phyloP scores from a whole-genome alignment of 768 basidiomycete genomes.

The Lactarius vividus region DNA sequence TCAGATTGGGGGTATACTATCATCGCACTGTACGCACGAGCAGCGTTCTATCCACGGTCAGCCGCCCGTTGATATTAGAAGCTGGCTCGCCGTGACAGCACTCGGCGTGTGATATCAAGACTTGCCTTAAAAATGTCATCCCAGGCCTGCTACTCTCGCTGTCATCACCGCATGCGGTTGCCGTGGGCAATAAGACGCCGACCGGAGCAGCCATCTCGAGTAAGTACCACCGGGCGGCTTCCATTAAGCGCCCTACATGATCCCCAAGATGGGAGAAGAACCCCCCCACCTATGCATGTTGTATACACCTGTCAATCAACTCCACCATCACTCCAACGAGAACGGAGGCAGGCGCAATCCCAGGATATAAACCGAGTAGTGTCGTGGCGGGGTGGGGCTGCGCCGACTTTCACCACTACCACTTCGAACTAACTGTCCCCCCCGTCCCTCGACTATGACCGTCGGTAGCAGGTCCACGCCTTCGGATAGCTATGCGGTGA shows the following conservation, averaged over 20 bases:
- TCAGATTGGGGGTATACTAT: too few relatives aligned
- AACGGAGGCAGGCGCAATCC: constrained; percentile 1
- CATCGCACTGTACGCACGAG: not conserved
- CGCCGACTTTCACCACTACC: not conserved
- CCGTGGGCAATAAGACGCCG: not conserved
- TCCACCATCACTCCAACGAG: not conserved
- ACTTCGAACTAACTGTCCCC: not conserved
- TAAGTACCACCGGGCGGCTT: not conserved
- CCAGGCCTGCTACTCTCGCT: not conserved
- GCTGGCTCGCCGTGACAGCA: not conserved
- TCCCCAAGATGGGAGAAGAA: not conserved
- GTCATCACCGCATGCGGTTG: not conserved
- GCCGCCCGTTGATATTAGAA: not conserved
- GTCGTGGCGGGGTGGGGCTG: too few relatives aligned
- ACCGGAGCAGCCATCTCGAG: not conserved
- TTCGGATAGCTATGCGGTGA: constrained; percentile 3
- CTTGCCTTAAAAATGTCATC: not conserved
- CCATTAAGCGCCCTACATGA: not conserved
- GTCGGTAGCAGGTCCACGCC: not conserved
- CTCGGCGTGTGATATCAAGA: not conserved
- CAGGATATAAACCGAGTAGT: not conserved
- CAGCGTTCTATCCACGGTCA: not conserved
- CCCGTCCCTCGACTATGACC: not conserved
- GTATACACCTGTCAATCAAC: not conserved
- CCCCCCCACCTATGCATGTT: not conserved